Evolutionary conservation across 169 alveolate species (phyloP).

Genomic region (Plasmodium vinckei): DNA sequence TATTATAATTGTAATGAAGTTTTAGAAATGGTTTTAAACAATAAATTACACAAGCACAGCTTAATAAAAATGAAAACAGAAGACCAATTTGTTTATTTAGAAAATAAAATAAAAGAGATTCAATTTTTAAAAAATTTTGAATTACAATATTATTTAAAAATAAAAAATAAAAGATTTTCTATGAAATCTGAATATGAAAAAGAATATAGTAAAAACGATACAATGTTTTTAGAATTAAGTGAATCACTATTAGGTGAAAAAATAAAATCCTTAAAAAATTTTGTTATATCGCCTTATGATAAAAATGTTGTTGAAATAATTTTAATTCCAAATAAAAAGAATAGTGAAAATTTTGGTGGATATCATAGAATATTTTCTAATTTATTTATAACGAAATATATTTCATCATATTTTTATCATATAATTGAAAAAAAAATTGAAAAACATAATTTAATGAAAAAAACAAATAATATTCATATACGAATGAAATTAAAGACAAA

Average conservation of each 20-base stretch:
- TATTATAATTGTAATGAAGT: constrained; percentile 49
- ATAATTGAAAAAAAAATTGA: constrained; percentile 68
- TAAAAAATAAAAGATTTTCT: constrained; percentile 20
- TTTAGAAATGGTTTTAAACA: constrained; percentile 56
- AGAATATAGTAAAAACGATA: constrained; percentile 16
- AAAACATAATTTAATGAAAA: constrained; percentile 30
- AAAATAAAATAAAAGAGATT: constrained; percentile 47
- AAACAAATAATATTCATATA: constrained; percentile 54
- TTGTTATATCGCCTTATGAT: constrained; percentile 49
- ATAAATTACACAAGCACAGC: constrained; percentile 27
- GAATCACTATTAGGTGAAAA: constrained; percentile 57
- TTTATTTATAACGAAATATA: constrained; percentile 55
- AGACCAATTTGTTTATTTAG: constrained; percentile 20
- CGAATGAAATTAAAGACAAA: constrained; percentile 64
- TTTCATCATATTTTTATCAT: constrained; percentile 69
- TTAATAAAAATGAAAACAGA: constrained; percentile 49
- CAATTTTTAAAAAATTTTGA: constrained; percentile 61
- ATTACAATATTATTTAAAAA: constrained; percentile 52
- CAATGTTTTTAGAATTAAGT: constrained; percentile 35
- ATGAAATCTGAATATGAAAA: constrained; percentile 23
- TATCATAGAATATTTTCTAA: constrained; percentile 41
- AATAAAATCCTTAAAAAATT: constrained; percentile 60
- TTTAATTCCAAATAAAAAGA: constrained; percentile 52
- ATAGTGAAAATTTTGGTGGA: constrained; percentile 31
- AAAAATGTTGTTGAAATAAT: constrained; percentile 47